These are phyloP conservation scores for Stachybotrys elegans DNA, from an alignment of 2,329 filamentous ascomycete genomes.

Conservation along the genomic window DNA sequence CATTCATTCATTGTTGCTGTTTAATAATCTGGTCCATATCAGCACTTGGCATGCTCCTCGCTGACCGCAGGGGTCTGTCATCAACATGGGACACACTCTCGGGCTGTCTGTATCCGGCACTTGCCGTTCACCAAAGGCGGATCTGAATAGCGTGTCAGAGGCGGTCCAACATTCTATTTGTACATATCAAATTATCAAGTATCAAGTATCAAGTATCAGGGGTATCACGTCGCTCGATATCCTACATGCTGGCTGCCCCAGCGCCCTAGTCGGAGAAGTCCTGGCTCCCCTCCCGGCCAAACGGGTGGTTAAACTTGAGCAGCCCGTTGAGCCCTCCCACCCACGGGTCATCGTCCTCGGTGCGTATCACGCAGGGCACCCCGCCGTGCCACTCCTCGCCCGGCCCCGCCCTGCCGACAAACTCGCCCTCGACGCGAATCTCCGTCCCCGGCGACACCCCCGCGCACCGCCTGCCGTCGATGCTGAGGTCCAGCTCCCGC, in stretches of 20 bases:
- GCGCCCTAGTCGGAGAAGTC: slow-evolving; percentile 20
- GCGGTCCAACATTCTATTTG: too few relatives aligned
- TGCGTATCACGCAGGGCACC: slow-evolving; percentile 84
- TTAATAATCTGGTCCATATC: too few relatives aligned
- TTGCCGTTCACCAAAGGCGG: too few relatives aligned
- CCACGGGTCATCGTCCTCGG: slow-evolving; percentile 83
- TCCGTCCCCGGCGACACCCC: slow-evolving; percentile 74
- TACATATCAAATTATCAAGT: too few relatives aligned
- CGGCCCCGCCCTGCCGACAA: slow-evolving; percentile 48
- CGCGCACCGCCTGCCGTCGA: slow-evolving; percentile 67
- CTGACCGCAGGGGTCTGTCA: too few relatives aligned
- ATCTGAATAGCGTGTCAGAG: too few relatives aligned
- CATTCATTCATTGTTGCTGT: too few relatives aligned
- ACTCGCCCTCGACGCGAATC: slow-evolving; percentile 82
- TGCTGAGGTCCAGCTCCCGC: slow-evolving; percentile 71
- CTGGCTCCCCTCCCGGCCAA: slow-evolving; percentile 51
- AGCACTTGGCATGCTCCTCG: too few relatives aligned
- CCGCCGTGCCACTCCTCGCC: slow-evolving; percentile 63
- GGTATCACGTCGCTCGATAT: background rate
- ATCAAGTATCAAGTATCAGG: background rate
- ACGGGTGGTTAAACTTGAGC: slow-evolving; percentile 96
- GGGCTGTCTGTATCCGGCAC: too few relatives aligned
- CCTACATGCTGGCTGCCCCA: background rate
- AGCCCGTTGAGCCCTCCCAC: slow-evolving; percentile 89
- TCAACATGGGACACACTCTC: too few relatives aligned